These are phyloP conservation scores for Chrysophaeum taylorii DNA, from an alignment of 352 stramenopile species.

Conservation along the genomic window DNA sequence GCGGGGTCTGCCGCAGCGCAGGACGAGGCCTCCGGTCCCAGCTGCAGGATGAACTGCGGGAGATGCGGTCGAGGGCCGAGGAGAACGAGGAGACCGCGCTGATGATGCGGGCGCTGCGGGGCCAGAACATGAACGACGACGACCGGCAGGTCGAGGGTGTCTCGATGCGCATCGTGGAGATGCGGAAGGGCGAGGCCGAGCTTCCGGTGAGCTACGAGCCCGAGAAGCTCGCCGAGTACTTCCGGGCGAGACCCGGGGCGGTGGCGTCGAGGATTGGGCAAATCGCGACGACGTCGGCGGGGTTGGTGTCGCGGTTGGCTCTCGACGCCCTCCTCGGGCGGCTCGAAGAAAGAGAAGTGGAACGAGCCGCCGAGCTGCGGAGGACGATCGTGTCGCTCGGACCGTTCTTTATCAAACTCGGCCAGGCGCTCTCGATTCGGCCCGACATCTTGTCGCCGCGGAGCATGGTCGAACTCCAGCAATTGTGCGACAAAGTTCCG, in stretches of 20 bases:
- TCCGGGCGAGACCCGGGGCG: conserved; percentile 39
- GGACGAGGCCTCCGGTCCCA: too few species aligned
- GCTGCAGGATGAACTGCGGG: too few species aligned
- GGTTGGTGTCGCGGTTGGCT: conserved; percentile 34
- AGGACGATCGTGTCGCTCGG: conserved; percentile 61
- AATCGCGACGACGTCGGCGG: conserved; percentile 36
- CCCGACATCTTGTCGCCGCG: conserved; percentile 57
- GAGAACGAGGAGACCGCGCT: conserved; percentile 45
- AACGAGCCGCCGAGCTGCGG: conserved; percentile 50
- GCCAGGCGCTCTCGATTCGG: conserved; percentile 56
- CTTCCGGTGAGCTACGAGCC: conserved; percentile 53
- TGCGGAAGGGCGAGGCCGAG: background rate
- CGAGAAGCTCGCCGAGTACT: conserved; percentile 45
- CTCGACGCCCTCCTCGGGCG: conserved; percentile 35
- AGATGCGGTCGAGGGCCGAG: conserved; percentile 40
- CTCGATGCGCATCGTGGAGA: conserved; percentile 43
- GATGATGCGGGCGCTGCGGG: conserved; percentile 46
- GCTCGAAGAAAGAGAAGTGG: conserved; percentile 48
- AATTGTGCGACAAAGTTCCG: conserved; percentile 68
- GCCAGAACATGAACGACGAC: conserved; percentile 53
- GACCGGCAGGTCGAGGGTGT: conserved; percentile 39
- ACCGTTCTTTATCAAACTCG: conserved; percentile 68
- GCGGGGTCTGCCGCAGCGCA: too few species aligned
- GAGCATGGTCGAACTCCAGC: conserved; percentile 62
- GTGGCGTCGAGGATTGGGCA: conserved; percentile 42